Conservation (phyloP, 768 basidiomycete species). For the Lentinus brumalis region DNA sequence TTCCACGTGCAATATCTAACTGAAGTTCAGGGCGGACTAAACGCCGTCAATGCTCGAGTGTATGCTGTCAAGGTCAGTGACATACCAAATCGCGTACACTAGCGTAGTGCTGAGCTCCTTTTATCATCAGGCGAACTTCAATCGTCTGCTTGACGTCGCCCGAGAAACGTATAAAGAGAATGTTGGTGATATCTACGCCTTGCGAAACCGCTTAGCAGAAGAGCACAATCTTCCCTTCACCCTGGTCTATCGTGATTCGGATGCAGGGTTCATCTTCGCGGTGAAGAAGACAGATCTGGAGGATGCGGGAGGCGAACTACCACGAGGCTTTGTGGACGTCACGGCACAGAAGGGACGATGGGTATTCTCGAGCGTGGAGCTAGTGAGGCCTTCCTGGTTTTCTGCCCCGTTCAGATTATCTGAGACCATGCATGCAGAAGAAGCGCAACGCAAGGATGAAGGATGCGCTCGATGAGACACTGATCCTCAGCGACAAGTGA, state of each 20-base stretch:
- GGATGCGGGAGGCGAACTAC: constrained; percentile 45
- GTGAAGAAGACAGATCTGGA: constrained; percentile 70
- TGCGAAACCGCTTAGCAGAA: constrained; percentile 60
- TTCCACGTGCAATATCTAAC: neutral
- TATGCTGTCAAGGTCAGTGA: constrained; percentile 63
- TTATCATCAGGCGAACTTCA: constrained; percentile 62
- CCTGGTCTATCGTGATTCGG: constrained; percentile 66
- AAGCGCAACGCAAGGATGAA: constrained; percentile 89
- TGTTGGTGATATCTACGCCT: constrained; percentile 79
- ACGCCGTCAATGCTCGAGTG: constrained; percentile 75
- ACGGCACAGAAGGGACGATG: constrained; percentile 67
- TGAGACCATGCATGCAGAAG: constrained; percentile 50
- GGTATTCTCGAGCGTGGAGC: constrained; percentile 77
- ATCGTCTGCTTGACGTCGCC: constrained; percentile 89
- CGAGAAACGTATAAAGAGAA: constrained; percentile 95
- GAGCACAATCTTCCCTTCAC: constrained; percentile 65
- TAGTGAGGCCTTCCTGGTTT: constrained; percentile 49
- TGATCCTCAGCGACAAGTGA: constrained; percentile 83
- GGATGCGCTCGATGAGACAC: constrained; percentile 87
- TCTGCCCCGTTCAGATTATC: neutral
- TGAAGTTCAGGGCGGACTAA: constrained; percentile 57
- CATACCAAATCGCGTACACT: no score
- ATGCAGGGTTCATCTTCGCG: constrained; percentile 65
- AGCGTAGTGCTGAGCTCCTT: neutral
- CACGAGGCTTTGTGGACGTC: constrained; percentile 71